Conservation (phyloP, 1,284 basidiomycete genomes). For the Pascua guehoae region DNA sequence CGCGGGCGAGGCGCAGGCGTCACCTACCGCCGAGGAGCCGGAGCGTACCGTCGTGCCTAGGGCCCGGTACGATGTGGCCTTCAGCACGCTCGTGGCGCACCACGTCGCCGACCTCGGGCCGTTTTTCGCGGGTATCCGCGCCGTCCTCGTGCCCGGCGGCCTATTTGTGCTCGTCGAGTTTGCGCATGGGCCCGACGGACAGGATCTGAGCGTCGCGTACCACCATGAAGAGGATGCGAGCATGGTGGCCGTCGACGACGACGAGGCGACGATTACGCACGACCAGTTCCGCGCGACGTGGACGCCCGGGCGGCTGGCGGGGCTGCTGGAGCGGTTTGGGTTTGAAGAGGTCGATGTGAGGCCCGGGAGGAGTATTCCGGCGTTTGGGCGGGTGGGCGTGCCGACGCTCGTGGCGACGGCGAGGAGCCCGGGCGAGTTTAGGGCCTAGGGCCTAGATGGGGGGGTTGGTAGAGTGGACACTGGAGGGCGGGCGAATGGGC, state of each 20-base stretch:
- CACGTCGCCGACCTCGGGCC: slow-evolving; percentile 32
- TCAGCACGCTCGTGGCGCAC: slow-evolving; percentile 36
- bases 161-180: slow-evolving; percentile 37
- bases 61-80: slow-evolving; percentile 28
- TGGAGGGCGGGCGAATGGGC: no score
- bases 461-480: no score
- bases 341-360: slow-evolving; percentile 24
- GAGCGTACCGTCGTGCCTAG: slow-evolving; percentile 17
- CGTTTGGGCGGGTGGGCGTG: slow-evolving; percentile 9
- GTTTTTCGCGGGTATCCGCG: slow-evolving; percentile 27
- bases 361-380: slow-evolving; percentile 23
- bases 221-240: slow-evolving; percentile 5
- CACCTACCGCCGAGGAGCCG: slow-evolving; percentile 17
- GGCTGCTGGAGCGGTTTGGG: slow-evolving; percentile 14
- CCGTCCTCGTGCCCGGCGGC: slow-evolving; percentile 26
- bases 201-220: slow-evolving; percentile 4
- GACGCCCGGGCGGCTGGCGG: slow-evolving; percentile 2
- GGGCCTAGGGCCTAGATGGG: no score
- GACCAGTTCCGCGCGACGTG: slow-evolving; percentile 16
- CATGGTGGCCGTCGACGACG: slow-evolving; percentile 6
- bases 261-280: slow-evolving; percentile 2
- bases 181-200: slow-evolving; percentile 1
- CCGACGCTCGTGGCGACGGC: no score
- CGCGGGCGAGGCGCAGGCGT: slow-evolving; percentile 7
- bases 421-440: no score